Evolutionary conservation across 2,329 filamentous ascomycete genomes (phyloP).

Genomic region (Trematosphaeria pertusa): DNA sequence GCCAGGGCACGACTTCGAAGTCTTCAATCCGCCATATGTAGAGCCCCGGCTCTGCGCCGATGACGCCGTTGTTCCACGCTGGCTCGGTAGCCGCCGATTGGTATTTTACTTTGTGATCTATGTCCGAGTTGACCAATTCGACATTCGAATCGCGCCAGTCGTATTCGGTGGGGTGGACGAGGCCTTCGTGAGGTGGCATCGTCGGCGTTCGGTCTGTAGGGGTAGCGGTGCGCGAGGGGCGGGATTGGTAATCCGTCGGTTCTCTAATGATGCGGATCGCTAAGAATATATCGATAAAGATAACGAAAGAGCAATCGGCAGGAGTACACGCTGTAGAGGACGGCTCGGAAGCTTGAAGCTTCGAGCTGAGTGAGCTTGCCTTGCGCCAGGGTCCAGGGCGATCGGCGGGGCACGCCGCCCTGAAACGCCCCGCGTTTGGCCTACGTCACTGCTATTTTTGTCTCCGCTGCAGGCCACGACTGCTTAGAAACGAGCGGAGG

Average conservation of each 20-base stretch:
- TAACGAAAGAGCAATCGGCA: background rate
- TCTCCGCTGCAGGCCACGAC: too few relatives aligned
- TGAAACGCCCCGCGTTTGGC: slow-evolving; percentile 4
- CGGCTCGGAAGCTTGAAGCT: background rate
- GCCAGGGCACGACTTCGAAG: slow-evolving; percentile 70
- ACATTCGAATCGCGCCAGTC: slow-evolving; percentile 74
- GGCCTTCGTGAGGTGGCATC: slow-evolving; percentile 68
- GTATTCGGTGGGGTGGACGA: slow-evolving; percentile 69
- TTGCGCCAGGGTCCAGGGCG: too few relatives aligned
- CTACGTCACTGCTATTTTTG: slow-evolving; percentile 7
- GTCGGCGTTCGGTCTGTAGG: slow-evolving; percentile 14
- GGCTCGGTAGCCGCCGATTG: slow-evolving; percentile 70
- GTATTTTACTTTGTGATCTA: slow-evolving; percentile 73
- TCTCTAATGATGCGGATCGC: background rate
- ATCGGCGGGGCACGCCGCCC: background rate
- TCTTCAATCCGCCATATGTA: slow-evolving; percentile 72
- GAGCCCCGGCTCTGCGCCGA: slow-evolving; percentile 63
- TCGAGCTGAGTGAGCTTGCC: too few relatives aligned
- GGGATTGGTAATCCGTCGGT: background rate
- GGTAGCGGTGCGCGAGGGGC: background rate
- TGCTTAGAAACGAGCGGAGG: too few relatives aligned
- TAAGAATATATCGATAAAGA: background rate
- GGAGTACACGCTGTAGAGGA: background rate
- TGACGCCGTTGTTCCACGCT: slow-evolving; percentile 67
- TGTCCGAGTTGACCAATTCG: slow-evolving; percentile 67